Base-by-base conservation (phyloP, 768 basidiomycete species). In the Asterophora lycoperdoides region DNA sequence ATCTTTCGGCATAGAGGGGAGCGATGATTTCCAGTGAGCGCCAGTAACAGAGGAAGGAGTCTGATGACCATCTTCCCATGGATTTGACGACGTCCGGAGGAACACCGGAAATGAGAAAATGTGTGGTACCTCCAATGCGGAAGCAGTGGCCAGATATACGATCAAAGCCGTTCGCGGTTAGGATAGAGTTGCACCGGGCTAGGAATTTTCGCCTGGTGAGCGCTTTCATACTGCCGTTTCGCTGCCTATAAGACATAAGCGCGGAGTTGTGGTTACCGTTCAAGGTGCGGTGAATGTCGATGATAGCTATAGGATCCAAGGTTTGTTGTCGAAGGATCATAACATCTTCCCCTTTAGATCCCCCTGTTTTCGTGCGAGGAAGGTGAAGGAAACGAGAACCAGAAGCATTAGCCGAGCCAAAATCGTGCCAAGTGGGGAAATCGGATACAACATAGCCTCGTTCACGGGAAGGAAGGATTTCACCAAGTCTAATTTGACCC, bases 401-500 rank as follows among this genome's bases (percentile, higher is more conserved):
- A 15, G 11, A 13, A 41, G 40, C 20, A 15, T 41, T 41, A 3
- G 40, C 20, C 6, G 2, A 4, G 4, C 14, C 8, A 2, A 41
- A 15, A 11, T 41, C 20, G 19, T 19, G 11, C 40, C 40, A 41
- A 2, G 15, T 8, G 28, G 40, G 40, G 40, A 41, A 37, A 7
- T 37, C 13, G 32, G 19, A 15, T 49, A 19, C 47, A 30, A 52
- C 30, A 18, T 23, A 9, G 36, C 15, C 33, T 44, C 32, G 17
- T n/a, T n/a, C n/a, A n/a, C 13, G 48, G 37, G 13, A 20, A 19
- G 59, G 55, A 10, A 67, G 54, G 1, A 70, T 39, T 43, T 70
- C 66, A 2, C 69, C 69, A 0, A 69, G 51, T 3, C 65, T 55
- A 19, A 58, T 56, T 46, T 68, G 67, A 1, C 59, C 62, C 63